Evolutionary conservation across 1,284 basidiomycete genomes (phyloP), one percentile per base, ranked within the genome.

Genomic region (Ganoderma lucidum): DNA sequence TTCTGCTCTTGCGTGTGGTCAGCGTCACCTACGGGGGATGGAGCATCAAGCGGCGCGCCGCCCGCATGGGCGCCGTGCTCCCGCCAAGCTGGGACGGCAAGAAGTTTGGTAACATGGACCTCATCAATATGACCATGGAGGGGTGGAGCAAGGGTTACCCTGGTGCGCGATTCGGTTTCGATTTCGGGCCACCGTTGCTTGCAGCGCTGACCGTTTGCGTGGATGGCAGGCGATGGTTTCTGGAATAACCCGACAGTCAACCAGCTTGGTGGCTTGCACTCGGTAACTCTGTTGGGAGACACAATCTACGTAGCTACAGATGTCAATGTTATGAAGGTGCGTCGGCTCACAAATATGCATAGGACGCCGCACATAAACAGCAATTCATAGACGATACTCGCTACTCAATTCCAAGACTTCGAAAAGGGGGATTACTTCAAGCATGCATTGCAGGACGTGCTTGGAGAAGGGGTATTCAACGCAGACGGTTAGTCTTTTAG

Each of bases 271-370:
- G 64, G 68, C 10, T 64, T 75, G 19, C 68, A 74, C 51, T 63
- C 64, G 6, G 32, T 74, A 3, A 66, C 70, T 19, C 39, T 75
- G 32, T 61, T 78, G 5, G 73, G 77, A 73, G 75, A 73, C 39
- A 62, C 55, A 5, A 51, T 62, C 15, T 71, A 74, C 61, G 3
- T 74, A 19, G 75, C 75, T 3, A 68, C 70, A 19, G 75, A 78
- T 59, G 73, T 70, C 2, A 70, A 73, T 12, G 55, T 75, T 28
- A 53, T 76, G 63, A 78, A 78, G 73, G 76, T 76, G 59, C 28
- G 61, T 28, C 17, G 2, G 6, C 19, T 5, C 55, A 32, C 14
- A 19, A 48, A 9, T 10, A 4, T 15, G 19, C 12, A 12, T 17
- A 15, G 32, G 28, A 3, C 42, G 23, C 12, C 8, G 15, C 19